Conservation (phyloP, 2,329 filamentous ascomycete species). For the Trichoderma citrinoviride region DNA sequence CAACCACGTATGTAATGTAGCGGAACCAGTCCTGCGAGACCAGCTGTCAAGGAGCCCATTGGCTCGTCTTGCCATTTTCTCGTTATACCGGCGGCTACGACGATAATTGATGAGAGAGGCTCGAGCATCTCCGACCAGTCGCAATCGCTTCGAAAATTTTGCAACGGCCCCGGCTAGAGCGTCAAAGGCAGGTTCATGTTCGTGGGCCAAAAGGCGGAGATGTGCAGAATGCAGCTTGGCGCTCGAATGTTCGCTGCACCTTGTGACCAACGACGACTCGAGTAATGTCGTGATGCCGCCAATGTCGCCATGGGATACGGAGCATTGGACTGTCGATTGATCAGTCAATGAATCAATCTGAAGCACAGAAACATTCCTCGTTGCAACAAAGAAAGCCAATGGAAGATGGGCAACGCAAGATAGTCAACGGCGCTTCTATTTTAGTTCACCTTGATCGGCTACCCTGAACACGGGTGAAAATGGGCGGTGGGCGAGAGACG, state of each 20-base stretch:
- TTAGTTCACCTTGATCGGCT: not conserved
- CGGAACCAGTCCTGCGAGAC: conserved; percentile 14
- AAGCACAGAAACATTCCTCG: not conserved
- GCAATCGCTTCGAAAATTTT: not conserved
- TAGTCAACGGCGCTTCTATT: not conserved
- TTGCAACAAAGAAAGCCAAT: not conserved
- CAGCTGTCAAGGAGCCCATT: conserved; percentile 19
- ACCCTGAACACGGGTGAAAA: not conserved
- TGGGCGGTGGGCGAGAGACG: not conserved
- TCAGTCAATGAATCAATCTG: not conserved
- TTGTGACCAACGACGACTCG: conserved; percentile 3
- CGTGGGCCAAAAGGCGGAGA: conserved; percentile 7
- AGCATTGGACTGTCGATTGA: not conserved
- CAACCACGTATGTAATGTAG: conserved; percentile 9
- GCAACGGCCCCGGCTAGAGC: not conserved
- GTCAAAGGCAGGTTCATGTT: not conserved
- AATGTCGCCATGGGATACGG: not conserved
- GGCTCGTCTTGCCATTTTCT: conserved; percentile 4
- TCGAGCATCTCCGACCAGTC: not conserved
- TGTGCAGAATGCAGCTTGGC: not conserved
- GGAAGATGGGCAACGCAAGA: not conserved
- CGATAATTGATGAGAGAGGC: not conserved
- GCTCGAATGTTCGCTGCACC: conserved; percentile 5
- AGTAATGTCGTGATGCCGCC: not conserved
- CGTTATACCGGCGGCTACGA: conserved; percentile 12